Base-by-base conservation (phyloP, 2,329 filamentous ascomycete genomes). In the Ustulina deusta region DNA sequence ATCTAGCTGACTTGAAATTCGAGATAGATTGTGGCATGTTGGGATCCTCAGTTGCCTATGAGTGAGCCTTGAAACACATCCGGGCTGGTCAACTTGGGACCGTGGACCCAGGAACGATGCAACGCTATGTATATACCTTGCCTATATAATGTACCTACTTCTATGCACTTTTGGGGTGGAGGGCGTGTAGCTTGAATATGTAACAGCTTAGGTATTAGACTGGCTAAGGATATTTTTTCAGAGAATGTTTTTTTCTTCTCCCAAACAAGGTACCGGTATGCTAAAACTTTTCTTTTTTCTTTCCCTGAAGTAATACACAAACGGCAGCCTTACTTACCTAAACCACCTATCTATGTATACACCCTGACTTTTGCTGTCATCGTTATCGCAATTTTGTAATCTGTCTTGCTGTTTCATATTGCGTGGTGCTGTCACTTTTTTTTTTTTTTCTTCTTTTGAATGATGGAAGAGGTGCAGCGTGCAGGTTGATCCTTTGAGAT, bases 361-460 rank as follows among this genome's bases (percentile, higher is more conserved):
- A 20, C 36, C 36, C 9, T 29, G 22, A 11, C 6, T n/a, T 27
- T 27, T 27, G 22, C 15, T 42, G 22, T 5, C 22, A 27, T 11
- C 7, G 4, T 29, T 40, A 27, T 29, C 44, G 13, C 22, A 6
- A 42, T 56, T 6, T 56, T 42, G 54, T 29, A 27, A 29, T 29
- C 29, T n/a, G 13, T 56, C 32, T 29, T 42, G 36, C 54, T 27
- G n/a, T 20, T 42, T 27, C 36, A 9, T 20, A 29, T 29, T 27
- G 9, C 6, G 46, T 32, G n/a, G 11, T 25, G 44, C 17, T 15
- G 22, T 20, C 22, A 11, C 9, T 36, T 15, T 20, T 40, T 22
- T 29, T 56, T 42, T 42, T 36, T 42, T 56, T 29, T 42, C 36
- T 29, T 56, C 17, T 29, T 22, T 42, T 29, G n/a, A n/a, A n/a